Evolutionary conservation across 352 stramenopile genomes (phyloP).

Genomic region (Pythium rhizo-oryzae): DNA sequence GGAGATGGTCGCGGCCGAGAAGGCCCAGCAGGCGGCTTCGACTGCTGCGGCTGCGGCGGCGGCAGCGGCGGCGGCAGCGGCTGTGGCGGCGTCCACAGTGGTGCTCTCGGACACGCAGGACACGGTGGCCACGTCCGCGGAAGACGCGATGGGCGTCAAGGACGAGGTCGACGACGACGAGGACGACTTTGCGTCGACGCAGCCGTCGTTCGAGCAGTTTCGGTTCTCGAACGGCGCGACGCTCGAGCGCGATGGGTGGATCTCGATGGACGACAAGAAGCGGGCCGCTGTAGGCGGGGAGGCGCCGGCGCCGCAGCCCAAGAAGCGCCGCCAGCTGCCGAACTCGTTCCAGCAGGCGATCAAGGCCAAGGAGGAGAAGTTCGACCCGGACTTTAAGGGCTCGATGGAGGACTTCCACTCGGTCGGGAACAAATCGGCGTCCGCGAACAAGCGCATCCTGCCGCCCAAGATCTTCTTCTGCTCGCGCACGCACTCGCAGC

Average conservation of each 20-base stretch:
- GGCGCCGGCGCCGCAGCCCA: constrained; percentile 6
- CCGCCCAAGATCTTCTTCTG: constrained; percentile 85
- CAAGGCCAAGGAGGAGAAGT: background rate
- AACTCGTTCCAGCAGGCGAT: constrained; percentile 29
- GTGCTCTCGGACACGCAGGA: background rate
- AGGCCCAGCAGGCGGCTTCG: constrained; percentile 22
- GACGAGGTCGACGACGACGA: constrained; percentile 20
- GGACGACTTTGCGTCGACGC: constrained; percentile 46
- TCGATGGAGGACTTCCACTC: constrained; percentile 34
- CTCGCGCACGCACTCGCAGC: constrained; percentile 87
- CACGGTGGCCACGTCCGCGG: background rate
- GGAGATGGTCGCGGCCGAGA: constrained; percentile 40
- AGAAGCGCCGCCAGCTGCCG: constrained; percentile 31
- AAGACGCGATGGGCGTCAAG: background rate
- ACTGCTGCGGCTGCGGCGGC: background rate
- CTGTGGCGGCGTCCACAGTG: no score
- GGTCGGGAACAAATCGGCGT: background rate
- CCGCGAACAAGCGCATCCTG: constrained; percentile 30
- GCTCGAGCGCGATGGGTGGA: constrained; percentile 36
- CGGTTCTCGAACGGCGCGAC: constrained; percentile 29
- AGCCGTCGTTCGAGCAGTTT: constrained; percentile 49
- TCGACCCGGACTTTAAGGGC: constrained; percentile 12
- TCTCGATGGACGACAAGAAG: constrained; percentile 55
- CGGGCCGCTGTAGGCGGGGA: background rate
- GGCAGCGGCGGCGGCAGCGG: no score